Percentiles rank a stretch among this genome's conserved stretches.
Evolutionary conservation across 257 asterid species (phyloP).

Genomic region (Ajuga chamaepitys): DNA sequence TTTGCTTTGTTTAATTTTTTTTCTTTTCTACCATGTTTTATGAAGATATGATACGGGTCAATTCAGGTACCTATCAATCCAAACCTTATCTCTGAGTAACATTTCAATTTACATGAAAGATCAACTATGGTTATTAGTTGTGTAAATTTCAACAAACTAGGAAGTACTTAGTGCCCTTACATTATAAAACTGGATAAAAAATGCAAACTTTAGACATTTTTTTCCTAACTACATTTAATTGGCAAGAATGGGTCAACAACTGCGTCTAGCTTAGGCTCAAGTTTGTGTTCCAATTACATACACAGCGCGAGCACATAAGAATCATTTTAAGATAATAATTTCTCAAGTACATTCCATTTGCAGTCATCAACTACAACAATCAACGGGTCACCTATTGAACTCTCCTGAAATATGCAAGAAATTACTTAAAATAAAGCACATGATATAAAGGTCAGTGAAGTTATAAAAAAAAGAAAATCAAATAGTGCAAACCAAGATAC

Average conservation of each 20-base stretch:
- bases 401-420: conserved; percentile 1
- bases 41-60: neutral
- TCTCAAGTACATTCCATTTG: neutral
- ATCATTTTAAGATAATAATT: neutral
- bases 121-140: no score
- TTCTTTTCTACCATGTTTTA: neutral
- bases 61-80: neutral
- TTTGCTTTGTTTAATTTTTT: neutral
- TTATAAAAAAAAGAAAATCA: neutral
- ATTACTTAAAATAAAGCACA: neutral
- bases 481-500: neutral
- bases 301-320: neutral
- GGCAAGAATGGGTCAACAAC: neutral
- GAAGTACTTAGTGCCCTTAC: neutral
- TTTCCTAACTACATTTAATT: neutral
- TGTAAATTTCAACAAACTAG: neutral
- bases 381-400: conserved; percentile 1
- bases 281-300: neutral
- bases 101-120: neutral
- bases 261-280: neutral
- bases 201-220: neutral
- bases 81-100: neutral
- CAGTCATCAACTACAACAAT: neutral
- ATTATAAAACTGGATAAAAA: neutral
- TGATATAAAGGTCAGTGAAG: neutral